Evolutionary conservation across 2,329 filamentous ascomycete genomes (phyloP).

Genomic region (Fusarium pininemorale): DNA sequence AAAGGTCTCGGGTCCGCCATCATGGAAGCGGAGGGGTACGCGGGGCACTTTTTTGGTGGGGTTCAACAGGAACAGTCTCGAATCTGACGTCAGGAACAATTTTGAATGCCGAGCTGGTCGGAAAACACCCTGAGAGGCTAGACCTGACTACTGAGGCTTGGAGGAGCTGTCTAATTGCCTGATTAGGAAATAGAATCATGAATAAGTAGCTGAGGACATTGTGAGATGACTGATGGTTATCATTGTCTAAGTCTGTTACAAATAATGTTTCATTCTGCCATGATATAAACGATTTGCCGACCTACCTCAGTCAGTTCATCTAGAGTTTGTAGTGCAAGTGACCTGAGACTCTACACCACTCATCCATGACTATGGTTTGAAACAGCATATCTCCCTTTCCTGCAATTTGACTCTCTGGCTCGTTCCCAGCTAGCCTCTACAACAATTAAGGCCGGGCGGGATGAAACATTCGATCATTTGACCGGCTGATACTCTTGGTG

Average conservation of each 20-base stretch:
- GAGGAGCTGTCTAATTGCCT: neutral
- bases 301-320: neutral
- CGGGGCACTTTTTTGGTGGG: conserved; percentile 40
- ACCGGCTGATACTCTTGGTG: neutral
- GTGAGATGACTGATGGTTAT: neutral
- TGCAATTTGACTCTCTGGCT: neutral
- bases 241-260: neutral
- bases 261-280: neutral
- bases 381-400: neutral
- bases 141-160: neutral
- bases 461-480: neutral
- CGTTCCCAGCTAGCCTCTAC: neutral
- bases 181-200: neutral
- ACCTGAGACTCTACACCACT: neutral
- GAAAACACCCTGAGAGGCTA: conserved; percentile 14
- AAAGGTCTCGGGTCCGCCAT: neutral
- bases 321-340: neutral
- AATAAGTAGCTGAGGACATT: neutral
- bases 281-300: neutral
- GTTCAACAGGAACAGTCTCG: conserved; percentile 15
- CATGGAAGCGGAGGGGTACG: conserved; percentile 44
- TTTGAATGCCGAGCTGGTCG: conserved; percentile 9
- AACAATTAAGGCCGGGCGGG: neutral
- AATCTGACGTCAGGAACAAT: conserved; percentile 41
- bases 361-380: neutral